Evolutionary conservation across 805 yeast genomes (phyloP).

Genomic region (Teunomyces cretensis): DNA sequence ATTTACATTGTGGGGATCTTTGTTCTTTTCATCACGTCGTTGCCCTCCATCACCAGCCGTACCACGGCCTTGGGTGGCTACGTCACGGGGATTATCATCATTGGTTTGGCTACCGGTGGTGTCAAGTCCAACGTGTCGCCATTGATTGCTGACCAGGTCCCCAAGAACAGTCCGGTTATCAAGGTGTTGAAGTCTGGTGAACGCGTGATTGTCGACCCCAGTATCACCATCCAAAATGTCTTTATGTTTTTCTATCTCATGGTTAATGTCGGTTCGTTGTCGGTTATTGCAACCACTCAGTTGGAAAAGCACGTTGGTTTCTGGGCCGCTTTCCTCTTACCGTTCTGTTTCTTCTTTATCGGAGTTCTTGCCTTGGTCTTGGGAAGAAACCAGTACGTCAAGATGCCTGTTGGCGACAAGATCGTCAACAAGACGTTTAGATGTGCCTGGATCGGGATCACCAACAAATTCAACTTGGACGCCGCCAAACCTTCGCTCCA

Average conservation of each 20-base stretch:
- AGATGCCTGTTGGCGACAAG: slow-evolving; percentile 59
- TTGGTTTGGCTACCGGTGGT: slow-evolving; percentile 79
- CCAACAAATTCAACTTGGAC: slow-evolving; percentile 49
- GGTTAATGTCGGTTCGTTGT: slow-evolving; percentile 71
- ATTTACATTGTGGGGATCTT: slow-evolving; percentile 62
- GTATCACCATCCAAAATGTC: slow-evolving; percentile 66
- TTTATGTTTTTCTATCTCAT: slow-evolving; percentile 74
- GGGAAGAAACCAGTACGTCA: slow-evolving; percentile 57
- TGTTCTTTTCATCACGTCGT: slow-evolving; percentile 64
- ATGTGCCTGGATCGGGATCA: slow-evolving; percentile 39
- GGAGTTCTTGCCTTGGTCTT: slow-evolving; percentile 48
- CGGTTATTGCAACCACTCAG: slow-evolving; percentile 75
- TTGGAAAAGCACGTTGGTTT: slow-evolving; percentile 63
- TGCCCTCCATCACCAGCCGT: slow-evolving; percentile 54
- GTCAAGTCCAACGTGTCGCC: slow-evolving; percentile 75
- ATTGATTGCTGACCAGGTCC: slow-evolving; percentile 58
- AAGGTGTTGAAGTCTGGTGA: slow-evolving; percentile 38
- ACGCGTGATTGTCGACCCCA: slow-evolving; percentile 53
- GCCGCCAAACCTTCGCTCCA: slow-evolving; percentile 58
- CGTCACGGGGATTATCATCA: slow-evolving; percentile 50
- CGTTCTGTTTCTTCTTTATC: slow-evolving; percentile 58
- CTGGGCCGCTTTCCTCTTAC: slow-evolving; percentile 74
- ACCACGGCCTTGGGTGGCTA: slow-evolving; percentile 64
- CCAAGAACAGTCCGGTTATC: slow-evolving; percentile 37
- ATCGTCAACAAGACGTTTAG: slow-evolving; percentile 54